A percentile compares a stretch with the other conserved stretches of the same genome.
Conservation (phyloP, 1,139 yeast species). For the Yamadazyma diddensiae region DNA sequence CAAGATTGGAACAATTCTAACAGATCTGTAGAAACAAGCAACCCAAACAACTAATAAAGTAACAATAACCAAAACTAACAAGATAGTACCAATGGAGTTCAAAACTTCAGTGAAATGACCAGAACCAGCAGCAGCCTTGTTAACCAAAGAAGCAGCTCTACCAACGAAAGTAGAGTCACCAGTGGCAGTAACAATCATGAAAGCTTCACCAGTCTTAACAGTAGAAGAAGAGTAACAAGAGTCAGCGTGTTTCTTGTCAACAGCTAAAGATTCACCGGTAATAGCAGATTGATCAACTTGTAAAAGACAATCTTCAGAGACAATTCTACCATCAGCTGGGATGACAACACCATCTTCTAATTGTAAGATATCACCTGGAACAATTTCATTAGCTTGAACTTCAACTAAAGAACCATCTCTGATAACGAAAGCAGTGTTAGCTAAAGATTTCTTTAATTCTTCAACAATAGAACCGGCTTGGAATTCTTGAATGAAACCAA, state of each 20-base stretch:
- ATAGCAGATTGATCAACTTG: constrained; percentile 98
- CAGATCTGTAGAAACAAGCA: constrained; percentile 94
- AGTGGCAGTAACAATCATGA: constrained; percentile 92
- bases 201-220: constrained; percentile 95
- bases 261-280: constrained; percentile 98
- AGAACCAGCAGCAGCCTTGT: constrained; percentile 89
- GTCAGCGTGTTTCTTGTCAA: constrained; percentile 89
- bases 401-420: constrained; percentile 80
- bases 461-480: constrained; percentile 97
- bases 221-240: constrained; percentile 90
- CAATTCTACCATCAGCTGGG: constrained; percentile 94
- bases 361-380: constrained; percentile 90
- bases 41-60: constrained; percentile 90
- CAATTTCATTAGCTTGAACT: constrained; percentile 77
- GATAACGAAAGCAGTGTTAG: constrained; percentile 82
- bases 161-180: constrained; percentile 94
- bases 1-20: constrained; percentile 82
- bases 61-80: constrained; percentile 83
- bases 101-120: constrained; percentile 98
- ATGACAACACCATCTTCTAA: constrained; percentile 93
- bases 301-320: constrained; percentile 82
- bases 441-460: constrained; percentile 88
- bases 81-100: constrained; percentile 95
- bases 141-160: constrained; percentile 95
- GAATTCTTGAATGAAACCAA: constrained; percentile 97